phyloP scores from a whole-genome alignment of 108 stramenopile species.

The Conticribra weissflogii region DNA sequence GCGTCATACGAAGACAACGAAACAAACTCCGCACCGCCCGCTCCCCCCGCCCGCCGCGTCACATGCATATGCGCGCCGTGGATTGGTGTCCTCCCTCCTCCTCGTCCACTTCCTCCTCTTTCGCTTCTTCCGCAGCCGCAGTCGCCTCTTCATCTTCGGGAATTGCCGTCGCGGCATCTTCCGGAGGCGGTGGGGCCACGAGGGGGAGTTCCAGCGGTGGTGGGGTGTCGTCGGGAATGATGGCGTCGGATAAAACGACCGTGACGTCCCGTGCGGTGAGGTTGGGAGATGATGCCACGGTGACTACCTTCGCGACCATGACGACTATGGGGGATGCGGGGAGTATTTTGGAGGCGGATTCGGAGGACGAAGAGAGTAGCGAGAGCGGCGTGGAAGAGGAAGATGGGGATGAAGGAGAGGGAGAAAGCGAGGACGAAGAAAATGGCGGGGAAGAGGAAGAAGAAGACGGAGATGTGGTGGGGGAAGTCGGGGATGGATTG shows the following conservation, averaged over 20 bases:
- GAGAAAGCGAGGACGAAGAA: constrained; percentile 9
- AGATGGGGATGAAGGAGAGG: constrained; percentile 7
- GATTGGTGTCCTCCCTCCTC: constrained; percentile 44
- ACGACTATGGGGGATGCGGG: constrained; percentile 47
- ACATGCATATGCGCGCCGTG: constrained; percentile 36
- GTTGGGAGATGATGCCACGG: constrained; percentile 35
- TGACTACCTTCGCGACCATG: constrained; percentile 46
- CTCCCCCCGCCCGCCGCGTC: constrained; percentile 28
- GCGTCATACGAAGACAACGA: background rate
- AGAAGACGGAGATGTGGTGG: background rate
- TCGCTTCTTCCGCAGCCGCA: background rate
- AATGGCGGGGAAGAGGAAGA: constrained; percentile 24
- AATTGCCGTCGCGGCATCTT: background rate
- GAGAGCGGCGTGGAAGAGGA: background rate
- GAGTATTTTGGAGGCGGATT: constrained; percentile 21
- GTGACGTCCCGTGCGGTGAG: constrained; percentile 36
- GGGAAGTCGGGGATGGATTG: background rate
- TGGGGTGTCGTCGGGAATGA: background rate
- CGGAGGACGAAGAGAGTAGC: constrained; percentile 19
- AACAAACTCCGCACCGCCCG: constrained; percentile 1
- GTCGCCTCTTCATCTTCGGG: background rate
- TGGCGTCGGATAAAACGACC: constrained; percentile 12
- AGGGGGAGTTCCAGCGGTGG: background rate
- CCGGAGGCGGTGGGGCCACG: constrained; percentile 2
- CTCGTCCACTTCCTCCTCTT: background rate